These are phyloP conservation scores for Saccharomyces uvarum DNA, from an alignment of 1,139 yeast genomes.

Conservation along the genomic window DNA sequence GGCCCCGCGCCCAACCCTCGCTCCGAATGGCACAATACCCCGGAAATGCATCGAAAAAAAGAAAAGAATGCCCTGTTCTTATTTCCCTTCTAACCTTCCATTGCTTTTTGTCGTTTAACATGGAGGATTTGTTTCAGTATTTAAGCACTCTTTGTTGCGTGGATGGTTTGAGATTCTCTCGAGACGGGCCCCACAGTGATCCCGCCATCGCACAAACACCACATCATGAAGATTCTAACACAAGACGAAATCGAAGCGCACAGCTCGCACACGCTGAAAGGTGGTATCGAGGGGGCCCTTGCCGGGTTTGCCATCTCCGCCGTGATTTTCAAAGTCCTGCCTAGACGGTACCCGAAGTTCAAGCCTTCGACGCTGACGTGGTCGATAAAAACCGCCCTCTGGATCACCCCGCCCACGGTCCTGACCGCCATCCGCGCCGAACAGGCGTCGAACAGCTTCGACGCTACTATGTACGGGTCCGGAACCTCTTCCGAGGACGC, in stretches of 20 bases:
- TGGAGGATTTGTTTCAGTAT: background rate
- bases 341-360: conserved; percentile 39
- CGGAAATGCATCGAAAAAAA: background rate
- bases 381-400: conserved; percentile 51
- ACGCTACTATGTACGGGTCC: conserved; percentile 40
- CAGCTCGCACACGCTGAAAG: conserved; percentile 45
- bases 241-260: conserved; percentile 63
- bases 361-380: conserved; percentile 37
- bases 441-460: conserved; percentile 50
- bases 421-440: conserved; percentile 52
- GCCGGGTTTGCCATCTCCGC: conserved; percentile 49
- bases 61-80: background rate
- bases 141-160: background rate
- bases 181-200: no score
- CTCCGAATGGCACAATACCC: background rate
- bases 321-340: conserved; percentile 41
- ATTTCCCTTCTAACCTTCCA: background rate
- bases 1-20: background rate
- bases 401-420: conserved; percentile 53
- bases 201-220: background rate
- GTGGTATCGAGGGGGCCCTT: conserved; percentile 56
- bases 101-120: background rate
- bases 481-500: conserved; percentile 34
- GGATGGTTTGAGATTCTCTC: background rate
- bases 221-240: conserved; percentile 56